Conservation (phyloP, 2,329 filamentous ascomycete species). For the Tolypocladium cylindrosporum region DNA sequence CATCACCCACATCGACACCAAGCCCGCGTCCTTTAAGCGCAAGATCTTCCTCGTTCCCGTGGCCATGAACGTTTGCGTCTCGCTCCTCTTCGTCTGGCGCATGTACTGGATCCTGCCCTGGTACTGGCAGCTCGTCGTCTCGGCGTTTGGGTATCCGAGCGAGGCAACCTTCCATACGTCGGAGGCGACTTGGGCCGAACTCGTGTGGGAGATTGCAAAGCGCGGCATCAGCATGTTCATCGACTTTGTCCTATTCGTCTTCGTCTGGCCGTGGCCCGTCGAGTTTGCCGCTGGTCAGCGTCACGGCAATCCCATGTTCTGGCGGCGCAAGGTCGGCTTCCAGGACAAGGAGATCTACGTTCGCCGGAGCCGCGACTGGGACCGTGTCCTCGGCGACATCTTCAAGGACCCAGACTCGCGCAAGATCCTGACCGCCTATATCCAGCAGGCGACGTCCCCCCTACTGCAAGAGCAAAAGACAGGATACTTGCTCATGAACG, state of each 20-base stretch:
- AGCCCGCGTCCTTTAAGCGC: constrained; percentile 61
- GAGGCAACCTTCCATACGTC: constrained; percentile 54
- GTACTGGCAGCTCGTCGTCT: constrained; percentile 59
- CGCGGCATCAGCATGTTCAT: constrained; percentile 59
- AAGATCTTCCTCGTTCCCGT: constrained; percentile 76
- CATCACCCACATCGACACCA: constrained; percentile 71
- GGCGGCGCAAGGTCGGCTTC: constrained; percentile 70
- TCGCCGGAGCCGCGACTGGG: constrained; percentile 67
- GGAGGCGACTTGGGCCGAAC: constrained; percentile 43
- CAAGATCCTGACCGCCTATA: constrained; percentile 48
- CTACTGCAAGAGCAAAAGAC: constrained; percentile 66
- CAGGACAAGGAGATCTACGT: constrained; percentile 72
- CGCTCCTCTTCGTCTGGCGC: constrained; percentile 55
- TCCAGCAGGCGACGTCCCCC: constrained; percentile 60
- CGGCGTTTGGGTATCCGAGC: constrained; percentile 56
- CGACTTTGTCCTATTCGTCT: constrained; percentile 60
- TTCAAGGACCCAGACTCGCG: constrained; percentile 39
- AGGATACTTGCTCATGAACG: constrained; percentile 77
- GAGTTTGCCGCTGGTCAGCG: constrained; percentile 56
- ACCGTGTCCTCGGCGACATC: constrained; percentile 45
- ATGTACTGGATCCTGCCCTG: constrained; percentile 58
- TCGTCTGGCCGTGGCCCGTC: constrained; percentile 64
- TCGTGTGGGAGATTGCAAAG: constrained; percentile 45
- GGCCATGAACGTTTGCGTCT: constrained; percentile 62
- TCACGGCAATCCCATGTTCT: constrained; percentile 54